Evolutionary conservation across 2,329 filamentous ascomycete species (phyloP).

Genomic region (Aspergillus neoniger): DNA sequence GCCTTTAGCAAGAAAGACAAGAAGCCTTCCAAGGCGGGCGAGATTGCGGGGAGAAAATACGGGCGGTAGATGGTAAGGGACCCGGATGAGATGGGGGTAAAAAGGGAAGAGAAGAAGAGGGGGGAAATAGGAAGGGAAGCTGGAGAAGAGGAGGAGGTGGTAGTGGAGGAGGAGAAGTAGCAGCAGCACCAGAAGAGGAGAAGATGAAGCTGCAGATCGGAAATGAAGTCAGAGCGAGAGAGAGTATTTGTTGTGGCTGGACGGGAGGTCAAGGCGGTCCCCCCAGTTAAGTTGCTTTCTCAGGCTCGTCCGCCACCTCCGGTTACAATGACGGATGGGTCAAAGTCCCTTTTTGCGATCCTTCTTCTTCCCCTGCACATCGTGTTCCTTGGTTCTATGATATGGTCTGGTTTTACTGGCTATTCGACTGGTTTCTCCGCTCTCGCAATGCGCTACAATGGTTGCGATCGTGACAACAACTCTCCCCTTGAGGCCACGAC

Average conservation of each 20-base stretch:
- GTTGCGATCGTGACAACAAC: background rate
- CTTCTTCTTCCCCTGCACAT: background rate
- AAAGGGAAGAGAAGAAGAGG: conserved; percentile 9
- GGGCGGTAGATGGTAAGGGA: conserved; percentile 9
- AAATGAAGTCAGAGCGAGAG: conserved; percentile 16
- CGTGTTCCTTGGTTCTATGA: background rate
- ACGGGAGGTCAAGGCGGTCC: conserved; percentile 10
- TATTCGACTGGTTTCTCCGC: background rate
- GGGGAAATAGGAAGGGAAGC: background rate
- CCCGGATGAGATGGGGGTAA: conserved; percentile 8
- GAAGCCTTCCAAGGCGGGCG: conserved; percentile 7
- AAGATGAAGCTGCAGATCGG: conserved; percentile 10
- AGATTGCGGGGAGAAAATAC: conserved; percentile 1
- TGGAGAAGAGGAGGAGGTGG: conserved; percentile 4
- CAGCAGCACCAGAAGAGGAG: conserved; percentile 14
- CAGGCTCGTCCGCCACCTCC: background rate
- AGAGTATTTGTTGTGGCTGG: conserved; percentile 5
- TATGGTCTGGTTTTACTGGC: background rate
- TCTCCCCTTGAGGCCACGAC: background rate
- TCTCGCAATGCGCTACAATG: background rate
- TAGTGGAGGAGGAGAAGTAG: conserved; percentile 10
- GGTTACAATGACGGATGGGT: background rate
- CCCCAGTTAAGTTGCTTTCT: background rate
- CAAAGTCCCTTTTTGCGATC: background rate
- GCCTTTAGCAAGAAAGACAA: conserved; percentile 7